Percentiles rank a stretch among this genome's conserved stretches.
Evolutionary conservation across 73 alveolate genomes (phyloP).

Genomic region (Paramecium primaurelia): DNA sequence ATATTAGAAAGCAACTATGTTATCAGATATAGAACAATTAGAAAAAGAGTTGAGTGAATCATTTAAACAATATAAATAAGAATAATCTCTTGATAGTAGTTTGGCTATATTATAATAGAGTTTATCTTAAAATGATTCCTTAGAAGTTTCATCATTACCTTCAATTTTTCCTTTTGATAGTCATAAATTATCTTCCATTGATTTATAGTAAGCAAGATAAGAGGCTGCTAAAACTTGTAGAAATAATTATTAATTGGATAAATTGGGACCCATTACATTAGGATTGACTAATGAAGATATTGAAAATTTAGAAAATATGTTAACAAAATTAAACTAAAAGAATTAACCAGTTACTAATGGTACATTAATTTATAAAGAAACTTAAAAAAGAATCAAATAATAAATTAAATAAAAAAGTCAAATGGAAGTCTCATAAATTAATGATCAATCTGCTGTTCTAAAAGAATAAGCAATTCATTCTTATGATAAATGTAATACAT

Average conservation of each 20-base stretch:
- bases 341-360: slow-evolving; percentile 14
- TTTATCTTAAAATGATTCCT: slow-evolving; percentile 5
- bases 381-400: neutral
- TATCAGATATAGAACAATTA: neutral
- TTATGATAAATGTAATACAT: neutral
- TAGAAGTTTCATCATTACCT: neutral
- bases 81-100: slow-evolving; percentile 29
- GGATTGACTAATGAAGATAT: slow-evolving; percentile 2
- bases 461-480: slow-evolving; percentile 20
- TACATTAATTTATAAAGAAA: slow-evolving; percentile 30
- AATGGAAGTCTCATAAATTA: neutral
- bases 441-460: neutral
- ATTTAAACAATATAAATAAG: neutral
- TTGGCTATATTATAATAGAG: neutral
- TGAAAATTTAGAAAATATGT: slow-evolving; percentile 31
- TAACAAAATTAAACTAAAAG: neutral
- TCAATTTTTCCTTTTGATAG: slow-evolving; percentile 37
- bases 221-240: neutral
- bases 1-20: neutral
- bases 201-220: neutral
- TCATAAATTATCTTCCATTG: slow-evolving; percentile 25
- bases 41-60: slow-evolving; percentile 38
- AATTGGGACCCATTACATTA: slow-evolving; percentile 29
- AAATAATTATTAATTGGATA: neutral
- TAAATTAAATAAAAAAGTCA: neutral